Percentiles rank a stretch among this genome's conserved stretches.
These are phyloP conservation scores for Blastocystis sp. DNA, from an alignment of 352 stramenopile species.

Conservation along the genomic window DNA sequence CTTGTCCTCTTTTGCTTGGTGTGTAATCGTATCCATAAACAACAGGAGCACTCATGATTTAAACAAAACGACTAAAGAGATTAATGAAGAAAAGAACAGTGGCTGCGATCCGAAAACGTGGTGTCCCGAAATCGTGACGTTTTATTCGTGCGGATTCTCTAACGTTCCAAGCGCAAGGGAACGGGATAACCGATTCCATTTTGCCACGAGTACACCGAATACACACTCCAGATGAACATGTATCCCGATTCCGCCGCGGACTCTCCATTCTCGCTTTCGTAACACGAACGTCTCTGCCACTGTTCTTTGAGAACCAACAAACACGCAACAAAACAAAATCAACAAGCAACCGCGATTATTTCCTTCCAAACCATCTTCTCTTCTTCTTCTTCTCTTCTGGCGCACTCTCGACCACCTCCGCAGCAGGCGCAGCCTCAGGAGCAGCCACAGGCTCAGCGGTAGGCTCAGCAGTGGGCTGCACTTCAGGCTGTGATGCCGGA, in stretches of 20 bases:
- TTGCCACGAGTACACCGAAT: not conserved
- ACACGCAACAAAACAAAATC: constrained; percentile 55
- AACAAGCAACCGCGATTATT: constrained; percentile 49
- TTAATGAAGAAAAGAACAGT: not conserved
- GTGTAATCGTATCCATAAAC: constrained; percentile 20
- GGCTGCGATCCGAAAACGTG: not conserved
- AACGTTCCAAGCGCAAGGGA: not conserved
- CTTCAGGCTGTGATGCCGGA: not conserved
- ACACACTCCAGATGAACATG: not conserved
- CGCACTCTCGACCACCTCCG: constrained; percentile 10
- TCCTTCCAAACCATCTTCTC: constrained; percentile 22
- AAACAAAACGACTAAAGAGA: not conserved
- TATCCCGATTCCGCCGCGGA: not conserved
- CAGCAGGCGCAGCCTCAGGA: not conserved
- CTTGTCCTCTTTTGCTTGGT: constrained; percentile 37
- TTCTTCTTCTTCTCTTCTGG: constrained; percentile 47
- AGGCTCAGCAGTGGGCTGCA: not conserved
- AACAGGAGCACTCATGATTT: not conserved
- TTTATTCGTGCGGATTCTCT: not conserved
- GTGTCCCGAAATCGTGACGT: not conserved
- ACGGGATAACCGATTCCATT: not conserved
- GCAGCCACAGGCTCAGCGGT: not conserved
- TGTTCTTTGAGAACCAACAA: constrained; percentile 7
- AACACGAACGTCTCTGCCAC: too few relatives aligned
- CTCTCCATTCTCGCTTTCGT: too few relatives aligned